Evolutionary conservation across 2,329 filamentous ascomycete genomes (phyloP).

Genomic region (Calycina marina): DNA sequence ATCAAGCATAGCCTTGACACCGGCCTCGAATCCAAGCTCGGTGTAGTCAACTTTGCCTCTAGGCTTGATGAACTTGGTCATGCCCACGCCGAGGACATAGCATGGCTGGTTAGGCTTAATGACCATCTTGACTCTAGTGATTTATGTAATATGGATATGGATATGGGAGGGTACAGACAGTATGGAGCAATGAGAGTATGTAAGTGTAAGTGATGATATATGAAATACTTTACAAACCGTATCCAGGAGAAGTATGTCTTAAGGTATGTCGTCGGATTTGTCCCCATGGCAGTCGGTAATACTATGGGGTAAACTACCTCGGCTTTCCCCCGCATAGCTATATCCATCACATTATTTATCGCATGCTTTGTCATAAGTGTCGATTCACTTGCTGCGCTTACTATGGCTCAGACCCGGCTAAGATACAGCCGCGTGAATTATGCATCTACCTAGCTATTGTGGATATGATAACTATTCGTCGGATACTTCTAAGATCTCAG

Average conservation of each 20-base stretch:
- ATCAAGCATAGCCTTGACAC: constrained; percentile 39
- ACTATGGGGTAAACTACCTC: not conserved
- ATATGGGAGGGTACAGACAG: not conserved
- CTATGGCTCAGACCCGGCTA: too few species aligned
- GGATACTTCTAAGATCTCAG: too few species aligned
- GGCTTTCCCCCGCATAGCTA: too few species aligned
- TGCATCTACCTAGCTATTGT: too few species aligned
- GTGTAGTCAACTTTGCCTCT: constrained; percentile 89
- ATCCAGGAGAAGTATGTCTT: not conserved
- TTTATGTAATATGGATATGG: not conserved
- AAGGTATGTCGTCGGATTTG: not conserved
- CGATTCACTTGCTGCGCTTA: too few species aligned
- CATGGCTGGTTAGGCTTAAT: constrained; percentile 26
- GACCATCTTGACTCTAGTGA: constrained; percentile 10
- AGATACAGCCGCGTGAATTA: too few species aligned
- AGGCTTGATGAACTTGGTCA: constrained; percentile 99
- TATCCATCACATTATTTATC: too few species aligned
- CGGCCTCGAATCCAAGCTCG: constrained; percentile 85
- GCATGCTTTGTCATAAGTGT: too few species aligned
- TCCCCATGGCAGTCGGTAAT: not conserved
- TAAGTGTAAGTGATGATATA: not conserved
- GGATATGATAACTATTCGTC: too few species aligned
- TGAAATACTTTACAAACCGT: not conserved
- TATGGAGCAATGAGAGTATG: not conserved
- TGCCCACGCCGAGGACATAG: constrained; percentile 94